Base-by-base conservation (phyloP, 2,329 filamentous ascomycete genomes). In the Fonsecaea multimorphosa region DNA sequence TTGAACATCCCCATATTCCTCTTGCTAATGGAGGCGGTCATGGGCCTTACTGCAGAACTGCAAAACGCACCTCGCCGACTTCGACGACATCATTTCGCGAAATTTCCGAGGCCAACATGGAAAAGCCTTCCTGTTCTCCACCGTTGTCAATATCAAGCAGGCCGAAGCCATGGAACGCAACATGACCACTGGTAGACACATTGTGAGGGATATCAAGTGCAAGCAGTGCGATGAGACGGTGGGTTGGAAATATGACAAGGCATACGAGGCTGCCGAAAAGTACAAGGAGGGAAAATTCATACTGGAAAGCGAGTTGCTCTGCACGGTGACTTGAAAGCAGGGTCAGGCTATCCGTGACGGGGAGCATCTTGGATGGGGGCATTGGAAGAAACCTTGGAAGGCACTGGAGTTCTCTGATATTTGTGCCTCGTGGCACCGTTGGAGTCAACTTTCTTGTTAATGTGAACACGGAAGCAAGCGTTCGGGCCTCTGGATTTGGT, bases 211-310 rank as follows among this genome's bases (percentile, higher is more conserved):
- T 77, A 97, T 99, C 74, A 84, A 84, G 65, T 99, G 95, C 82
- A 86, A 90, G 65, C 91, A 96, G 79, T 99, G 95, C 85, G 91
- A 90, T 76, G 91, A 93, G 78, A 91, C 90, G 32, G 95, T 99
- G 60, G 95, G 95, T 38, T 99, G 95, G 95, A 98, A 97, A 79
- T 99, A 99, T 78, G 95, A 99, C 80, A 97, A 96, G 82, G 95
- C 95, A 1, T 98, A 91, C 77, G 95, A 99, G 82, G 79, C 83
- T 36, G 89, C 85, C 70, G 94, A 99, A 85, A 97, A 97, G 81
- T 99, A 99, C 81, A 99, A 99, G 83, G 95, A 99, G 84, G 93
- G 93, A 63, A 99, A 98, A 81, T 98, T 91, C 77, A 99, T 99
- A 66, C 84, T 99, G 64, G 71, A 72, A 57, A 68, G 62, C 4